These are phyloP conservation scores for Dentipellis fragilis DNA, from an alignment of 768 basidiomycete genomes.

Conservation along the genomic window DNA sequence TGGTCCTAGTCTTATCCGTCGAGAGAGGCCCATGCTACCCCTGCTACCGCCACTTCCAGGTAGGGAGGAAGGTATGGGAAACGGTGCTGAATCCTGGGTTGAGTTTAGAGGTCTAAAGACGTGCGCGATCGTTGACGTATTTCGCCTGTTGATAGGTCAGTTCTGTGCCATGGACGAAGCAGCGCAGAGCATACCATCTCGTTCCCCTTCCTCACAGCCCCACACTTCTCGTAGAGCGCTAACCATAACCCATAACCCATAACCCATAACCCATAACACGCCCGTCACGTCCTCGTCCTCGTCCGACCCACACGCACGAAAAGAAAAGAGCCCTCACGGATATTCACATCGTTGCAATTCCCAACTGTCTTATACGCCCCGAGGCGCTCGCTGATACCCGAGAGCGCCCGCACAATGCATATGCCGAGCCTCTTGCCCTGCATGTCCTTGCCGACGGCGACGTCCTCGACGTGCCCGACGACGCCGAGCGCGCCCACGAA, in stretches of 20 bases:
- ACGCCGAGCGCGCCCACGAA: slow-evolving; percentile 79
- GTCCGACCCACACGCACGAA: too few species aligned
- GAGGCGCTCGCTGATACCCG: slow-evolving; percentile 66
- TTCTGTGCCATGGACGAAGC: background rate
- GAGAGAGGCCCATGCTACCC: too few species aligned
- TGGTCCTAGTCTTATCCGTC: too few species aligned
- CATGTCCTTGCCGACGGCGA: slow-evolving; percentile 79
- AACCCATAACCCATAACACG: too few species aligned
- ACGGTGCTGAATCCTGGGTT: too few species aligned
- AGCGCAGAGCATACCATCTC: slow-evolving; percentile 60
- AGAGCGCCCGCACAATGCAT: slow-evolving; percentile 79
- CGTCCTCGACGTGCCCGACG: slow-evolving; percentile 97
- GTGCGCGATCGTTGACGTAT: slow-evolving; percentile 37
- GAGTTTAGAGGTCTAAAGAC: too few species aligned
- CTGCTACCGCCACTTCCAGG: too few species aligned
- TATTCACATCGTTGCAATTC: slow-evolving; percentile 50
- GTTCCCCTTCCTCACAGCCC: slow-evolving; percentile 82
- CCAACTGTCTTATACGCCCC: slow-evolving; percentile 96
- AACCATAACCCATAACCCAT: too few species aligned
- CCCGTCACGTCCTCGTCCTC: too few species aligned
- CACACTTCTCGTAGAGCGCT: slow-evolving; percentile 98
- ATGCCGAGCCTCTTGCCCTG: slow-evolving; percentile 91
- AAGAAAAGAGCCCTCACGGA: background rate
- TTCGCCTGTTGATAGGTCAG: slow-evolving; percentile 34
- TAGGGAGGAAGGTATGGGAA: too few species aligned